These are phyloP conservation scores for Aspergillus carlsbadensis DNA, from an alignment of 495 filamentous ascomycete species.

Conservation along the genomic window DNA sequence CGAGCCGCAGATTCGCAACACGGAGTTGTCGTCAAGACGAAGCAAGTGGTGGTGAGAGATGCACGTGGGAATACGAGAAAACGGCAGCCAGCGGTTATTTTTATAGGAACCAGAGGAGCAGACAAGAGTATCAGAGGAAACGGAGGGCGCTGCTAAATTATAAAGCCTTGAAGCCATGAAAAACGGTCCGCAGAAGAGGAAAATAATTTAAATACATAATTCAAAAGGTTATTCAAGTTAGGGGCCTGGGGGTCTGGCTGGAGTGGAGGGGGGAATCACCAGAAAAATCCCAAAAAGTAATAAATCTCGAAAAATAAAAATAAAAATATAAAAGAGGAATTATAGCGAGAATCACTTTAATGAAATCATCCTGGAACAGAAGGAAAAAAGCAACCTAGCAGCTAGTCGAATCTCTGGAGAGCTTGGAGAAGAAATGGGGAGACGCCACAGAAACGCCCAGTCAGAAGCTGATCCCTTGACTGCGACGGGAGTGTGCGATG, in stretches of 20 bases:
- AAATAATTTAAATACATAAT: constrained; percentile 16
- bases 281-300: constrained; percentile 12
- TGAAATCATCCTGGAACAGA: constrained; percentile 1
- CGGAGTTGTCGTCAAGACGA: not conserved
- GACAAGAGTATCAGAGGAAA: constrained; percentile 10
- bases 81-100: constrained; percentile 22
- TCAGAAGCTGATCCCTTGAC: constrained; percentile 16
- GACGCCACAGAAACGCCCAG: constrained; percentile 16
- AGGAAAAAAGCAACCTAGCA: constrained; percentile 18
- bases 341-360: constrained; percentile 10
- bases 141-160: not conserved
- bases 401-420: constrained; percentile 21
- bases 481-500: not conserved
- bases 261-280: constrained; percentile 7
- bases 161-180: not conserved
- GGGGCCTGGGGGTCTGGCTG: not conserved
- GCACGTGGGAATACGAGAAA: constrained; percentile 34
- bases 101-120: constrained; percentile 18
- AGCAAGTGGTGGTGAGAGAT: constrained; percentile 9
- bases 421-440: constrained; percentile 10
- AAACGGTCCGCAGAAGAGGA: constrained; percentile 10
- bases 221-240: constrained; percentile 7
- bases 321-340: constrained; percentile 5
- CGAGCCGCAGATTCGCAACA: constrained; percentile 23
- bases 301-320: constrained; percentile 4